Evolutionary conservation across 2,329 filamentous ascomycete species (phyloP).

Genomic region (Alternaria infectoria): DNA sequence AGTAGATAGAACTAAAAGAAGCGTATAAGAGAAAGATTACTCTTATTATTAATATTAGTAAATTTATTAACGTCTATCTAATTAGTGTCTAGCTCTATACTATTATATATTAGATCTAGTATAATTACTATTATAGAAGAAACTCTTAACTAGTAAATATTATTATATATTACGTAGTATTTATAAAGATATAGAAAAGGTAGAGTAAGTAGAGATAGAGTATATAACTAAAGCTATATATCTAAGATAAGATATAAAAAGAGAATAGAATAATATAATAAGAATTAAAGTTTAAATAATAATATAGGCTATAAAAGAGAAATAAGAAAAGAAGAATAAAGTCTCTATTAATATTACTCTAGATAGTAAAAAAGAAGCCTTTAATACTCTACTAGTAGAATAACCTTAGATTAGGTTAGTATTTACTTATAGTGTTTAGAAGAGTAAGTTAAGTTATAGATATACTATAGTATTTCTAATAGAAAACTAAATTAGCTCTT

Average conservation of each 20-base stretch:
- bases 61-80: slow-evolving; percentile 11
- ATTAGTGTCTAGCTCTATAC: slow-evolving; percentile 18
- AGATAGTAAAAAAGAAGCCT: slow-evolving; percentile 10
- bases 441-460: slow-evolving; percentile 4
- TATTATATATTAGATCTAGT: slow-evolving; percentile 9
- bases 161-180: slow-evolving; percentile 8
- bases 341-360: slow-evolving; percentile 7
- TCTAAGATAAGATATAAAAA: slow-evolving; percentile 3
- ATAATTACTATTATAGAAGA: slow-evolving; percentile 16
- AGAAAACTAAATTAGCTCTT: slow-evolving; percentile 5
- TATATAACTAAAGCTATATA: slow-evolving; percentile 2
- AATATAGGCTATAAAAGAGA: slow-evolving; percentile 4
- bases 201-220: slow-evolving; percentile 5
- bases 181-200: slow-evolving; percentile 1
- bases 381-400: slow-evolving; percentile 12
- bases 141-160: slow-evolving; percentile 13
- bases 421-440: slow-evolving; percentile 6
- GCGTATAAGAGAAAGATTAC: no score
- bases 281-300: slow-evolving; percentile 10
- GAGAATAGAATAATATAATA: slow-evolving; percentile 8
- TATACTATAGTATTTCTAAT: not conserved
- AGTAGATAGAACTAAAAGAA: no score
- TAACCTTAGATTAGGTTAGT: not conserved
- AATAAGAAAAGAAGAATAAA: slow-evolving; percentile 4
- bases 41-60: slow-evolving; percentile 6